Base-by-base conservation (phyloP, 1,139 yeast genomes). In the Hemisphaericaspora xylanilytica region DNA sequence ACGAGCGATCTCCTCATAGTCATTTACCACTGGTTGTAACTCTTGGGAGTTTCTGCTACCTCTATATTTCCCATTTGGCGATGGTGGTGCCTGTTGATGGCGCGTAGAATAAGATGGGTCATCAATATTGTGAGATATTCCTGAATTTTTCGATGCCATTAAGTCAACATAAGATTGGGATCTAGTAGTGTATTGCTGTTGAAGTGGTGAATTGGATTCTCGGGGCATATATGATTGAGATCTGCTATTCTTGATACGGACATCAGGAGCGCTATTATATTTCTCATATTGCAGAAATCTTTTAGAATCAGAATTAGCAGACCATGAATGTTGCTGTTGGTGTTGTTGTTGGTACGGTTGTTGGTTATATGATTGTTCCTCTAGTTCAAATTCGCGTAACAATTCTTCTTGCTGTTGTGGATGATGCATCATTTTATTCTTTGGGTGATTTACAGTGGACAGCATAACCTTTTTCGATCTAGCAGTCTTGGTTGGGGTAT, bases 1-100 rank as follows among this genome's bases (percentile, higher is more conserved):
- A 30, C 52, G 50, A 6, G 60, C 53, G 31, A 67, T 59, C 38
- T 62, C 69, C 30, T 63, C 62, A 32, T 56, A 53, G 18, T 59
- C 59, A 10, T 46, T 48, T n/a, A 41, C 39, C 21, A 42, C 44
- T n/a, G n/a, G n/a, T n/a, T n/a, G n/a, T n/a, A n/a, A n/a, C n/a
- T 48, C 48, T 30, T 42, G 34, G 33, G 5, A 32, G 32, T n/a
- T 16, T 14, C 25, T 28, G 12, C 12, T 16, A 10, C 21, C 12
- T 16, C 31, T 28, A 28, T 15, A 28, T 16, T 11, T 16, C 9
- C 24, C 22, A 18, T 38, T 31, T 9, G 62, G 61, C 0, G 63
- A 52, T 22, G 26, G 26, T 22, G 21, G 21, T 20, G 21, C 8
- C 11, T 4, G n/a, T 22, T 29, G 59, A 64, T 1, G 64, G 64